Evolutionary conservation across 768 basidiomycete species (phyloP), one percentile per base, ranked within the genome.

Genomic region (Boletus coccyginus): DNA sequence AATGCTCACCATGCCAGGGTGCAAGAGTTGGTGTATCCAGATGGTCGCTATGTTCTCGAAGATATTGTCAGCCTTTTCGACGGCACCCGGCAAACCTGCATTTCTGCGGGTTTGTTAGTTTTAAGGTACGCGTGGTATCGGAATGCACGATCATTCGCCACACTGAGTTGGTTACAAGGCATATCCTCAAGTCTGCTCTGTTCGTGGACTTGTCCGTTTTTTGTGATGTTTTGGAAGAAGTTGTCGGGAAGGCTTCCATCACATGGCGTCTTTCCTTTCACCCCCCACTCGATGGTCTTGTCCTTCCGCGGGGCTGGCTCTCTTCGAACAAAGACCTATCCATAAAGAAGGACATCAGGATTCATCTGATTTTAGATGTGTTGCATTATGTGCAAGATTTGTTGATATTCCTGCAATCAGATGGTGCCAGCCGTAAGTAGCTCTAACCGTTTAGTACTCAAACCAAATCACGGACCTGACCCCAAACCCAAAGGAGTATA

Each of bases 261-360:
- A 70, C 72, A 1, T 62, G 64, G 41, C 67, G 66, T 63, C 68
- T 53, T 59, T 62, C 31, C 39, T 57, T 13, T 21, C 21, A 13
- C 7, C 56, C 42, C 0, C 52, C 43, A 44, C 65, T 83, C 0
- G 79, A 86, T 62, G 71, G 74, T 16, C 59, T 83, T 29, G 77
- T 78, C 6, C 73, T 87, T 35, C 86, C 86, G 0, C 76, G 76
- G 3, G 78, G 75, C 50, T 87, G 84, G 84, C 62, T 84, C 19
- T 35, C 71, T 16, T 17, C 40, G 29, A 43, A 62, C 44, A 55
- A 56, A 16, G 61, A 57, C 53, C 59, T 63, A 50, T 66, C 29
- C 9, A 17, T 2, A 0, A 46, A 59, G 40, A 63, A 62, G 56
- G 55, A 58, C 5, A 35, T 56, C 39, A n/a, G 8, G n/a, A 40